Evolutionary conservation across 2,329 filamentous ascomycete genomes (phyloP), one percentile per base, ranked within the genome.

Genomic region (Sporothrix dimorphospora): DNA sequence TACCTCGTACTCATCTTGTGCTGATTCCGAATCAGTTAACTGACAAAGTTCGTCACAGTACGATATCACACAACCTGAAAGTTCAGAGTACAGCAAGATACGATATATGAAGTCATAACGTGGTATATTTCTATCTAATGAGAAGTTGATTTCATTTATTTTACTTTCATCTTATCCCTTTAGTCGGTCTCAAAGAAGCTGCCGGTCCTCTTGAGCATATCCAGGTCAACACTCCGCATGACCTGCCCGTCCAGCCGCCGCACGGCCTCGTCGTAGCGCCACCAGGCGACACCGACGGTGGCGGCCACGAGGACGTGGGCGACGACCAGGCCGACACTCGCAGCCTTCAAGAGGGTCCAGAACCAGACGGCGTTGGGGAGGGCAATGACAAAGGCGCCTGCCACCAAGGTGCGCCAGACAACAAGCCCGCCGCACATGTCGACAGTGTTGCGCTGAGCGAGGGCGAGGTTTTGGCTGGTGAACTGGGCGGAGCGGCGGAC

Each of bases 401-500:
- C 80, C 4, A 81, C 76, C 19, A 86, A 63, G 14, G 78, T 80
- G 27, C 83, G 81, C 78, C 84, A 81, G 49, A 82, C 79, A 1
- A 78, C 73, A 2, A 86, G 79, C 40, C 80, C 83, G 3, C 80
- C 82, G 34, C 81, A 78, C 85, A 88, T 87, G 74, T 87, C 85
- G 16, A 81, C 81, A 19, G 82, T 83, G 75, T 81, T 84, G 40
- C 85, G 82, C 69, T 85, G 80, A 30, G 82, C 81, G 14, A 83
- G 78, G n/a, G 79, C 79, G 30, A 86, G 79, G 76, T 82, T 86
- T 6, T 83, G 80, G 3, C 81, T 83, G 0, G 85, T 87, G 74
- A 85, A 87, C 61, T 83, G 82, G 8, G 85, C 83, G 42, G 84
- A 86, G n/a, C 82, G 80, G 34, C 80, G 79, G 59, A 87, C 80